Percentiles rank a stretch among this genome's conserved stretches.
These are phyloP conservation scores for Diversispora eburnea DNA, from an alignment of 192 early-diverging fungal species.

Conservation along the genomic window DNA sequence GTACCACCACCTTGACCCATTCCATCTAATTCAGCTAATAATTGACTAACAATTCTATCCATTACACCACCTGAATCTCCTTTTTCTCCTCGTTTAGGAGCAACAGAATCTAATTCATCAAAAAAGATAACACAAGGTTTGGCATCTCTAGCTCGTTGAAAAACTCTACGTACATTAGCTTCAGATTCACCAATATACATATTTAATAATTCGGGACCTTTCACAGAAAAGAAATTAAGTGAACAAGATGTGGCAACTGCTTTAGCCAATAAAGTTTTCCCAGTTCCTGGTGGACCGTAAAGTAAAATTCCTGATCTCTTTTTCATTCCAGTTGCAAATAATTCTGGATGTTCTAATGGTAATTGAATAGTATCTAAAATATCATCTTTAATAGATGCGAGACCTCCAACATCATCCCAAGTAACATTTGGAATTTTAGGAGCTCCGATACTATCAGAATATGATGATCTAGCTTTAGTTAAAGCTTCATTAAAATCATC, in stretches of 20 bases:
- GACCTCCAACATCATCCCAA: constrained; percentile 98
- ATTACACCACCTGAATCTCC: constrained; percentile 99
- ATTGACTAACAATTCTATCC: constrained; percentile 97
- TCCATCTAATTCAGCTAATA: constrained; percentile 95
- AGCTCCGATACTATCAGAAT: constrained; percentile 91
- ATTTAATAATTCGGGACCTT: constrained; percentile 97
- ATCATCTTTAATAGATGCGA: constrained; percentile 86
- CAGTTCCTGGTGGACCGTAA: constrained; percentile 97
- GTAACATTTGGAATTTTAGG: constrained; percentile 98
- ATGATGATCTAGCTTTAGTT: constrained; percentile 69
- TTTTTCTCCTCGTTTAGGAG: constrained; percentile 95
- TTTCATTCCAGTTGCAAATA: constrained; percentile 93
- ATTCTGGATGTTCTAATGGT: constrained; percentile 91
- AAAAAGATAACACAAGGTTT: constrained; percentile 99
- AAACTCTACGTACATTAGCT: constrained; percentile 93
- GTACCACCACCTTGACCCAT: constrained; percentile 64
- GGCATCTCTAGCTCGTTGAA: constrained; percentile 94
- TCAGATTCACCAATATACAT: constrained; percentile 99
- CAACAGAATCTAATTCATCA: constrained; percentile 97
- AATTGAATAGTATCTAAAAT: constrained; percentile 96
- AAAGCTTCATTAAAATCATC: constrained; percentile 81
- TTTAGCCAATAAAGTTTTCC: constrained; percentile 98
- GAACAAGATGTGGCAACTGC: constrained; percentile 97
- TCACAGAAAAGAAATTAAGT: constrained; percentile 98
- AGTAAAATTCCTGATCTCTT: constrained; percentile 91